These are phyloP conservation scores for Setaria italica DNA, from an alignment of 202 grass and related monocot genomes.

Conservation along the genomic window DNA sequence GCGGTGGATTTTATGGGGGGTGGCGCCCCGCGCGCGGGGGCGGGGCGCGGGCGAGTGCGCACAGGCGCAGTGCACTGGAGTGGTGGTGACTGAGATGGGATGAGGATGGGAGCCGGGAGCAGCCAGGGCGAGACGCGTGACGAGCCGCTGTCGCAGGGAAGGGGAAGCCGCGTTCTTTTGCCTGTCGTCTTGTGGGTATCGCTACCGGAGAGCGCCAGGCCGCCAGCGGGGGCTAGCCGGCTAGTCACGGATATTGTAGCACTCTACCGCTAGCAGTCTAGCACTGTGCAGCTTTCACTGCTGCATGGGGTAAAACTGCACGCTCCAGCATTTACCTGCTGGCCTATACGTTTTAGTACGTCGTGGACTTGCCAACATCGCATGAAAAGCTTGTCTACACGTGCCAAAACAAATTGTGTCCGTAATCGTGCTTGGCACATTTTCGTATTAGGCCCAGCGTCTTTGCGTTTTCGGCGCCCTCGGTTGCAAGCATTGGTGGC, in stretches of 20 bases:
- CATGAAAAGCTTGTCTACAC: not conserved
- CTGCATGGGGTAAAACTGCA: slow-evolving; percentile 1
- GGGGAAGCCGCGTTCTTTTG: slow-evolving; percentile 37
- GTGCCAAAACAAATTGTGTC: not conserved
- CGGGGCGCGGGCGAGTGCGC: not conserved
- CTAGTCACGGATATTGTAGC: slow-evolving; percentile 10
- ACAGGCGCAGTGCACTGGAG: not conserved
- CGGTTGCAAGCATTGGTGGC: not conserved
- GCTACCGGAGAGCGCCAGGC: not conserved
- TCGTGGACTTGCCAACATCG: not conserved
- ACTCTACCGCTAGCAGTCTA: not conserved
- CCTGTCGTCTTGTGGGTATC: slow-evolving; percentile 53
- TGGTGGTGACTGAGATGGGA: not conserved
- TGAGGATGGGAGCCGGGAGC: not conserved
- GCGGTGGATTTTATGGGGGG: slow-evolving; percentile 51
- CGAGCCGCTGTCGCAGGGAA: slow-evolving; percentile 35
- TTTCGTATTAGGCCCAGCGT: not conserved
- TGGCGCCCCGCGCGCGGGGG: slow-evolving; percentile 15
- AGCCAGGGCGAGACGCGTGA: slow-evolving; percentile 12
- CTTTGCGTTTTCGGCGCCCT: not conserved
- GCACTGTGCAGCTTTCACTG: not conserved
- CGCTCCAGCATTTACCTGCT: not conserved
- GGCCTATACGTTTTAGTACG: too few relatives aligned
- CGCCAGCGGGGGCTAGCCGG: slow-evolving; percentile 33
- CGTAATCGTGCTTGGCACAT: not conserved